These are phyloP conservation scores for Calvatia gigantea DNA, from an alignment of 768 basidiomycete species.

Conservation along the genomic window DNA sequence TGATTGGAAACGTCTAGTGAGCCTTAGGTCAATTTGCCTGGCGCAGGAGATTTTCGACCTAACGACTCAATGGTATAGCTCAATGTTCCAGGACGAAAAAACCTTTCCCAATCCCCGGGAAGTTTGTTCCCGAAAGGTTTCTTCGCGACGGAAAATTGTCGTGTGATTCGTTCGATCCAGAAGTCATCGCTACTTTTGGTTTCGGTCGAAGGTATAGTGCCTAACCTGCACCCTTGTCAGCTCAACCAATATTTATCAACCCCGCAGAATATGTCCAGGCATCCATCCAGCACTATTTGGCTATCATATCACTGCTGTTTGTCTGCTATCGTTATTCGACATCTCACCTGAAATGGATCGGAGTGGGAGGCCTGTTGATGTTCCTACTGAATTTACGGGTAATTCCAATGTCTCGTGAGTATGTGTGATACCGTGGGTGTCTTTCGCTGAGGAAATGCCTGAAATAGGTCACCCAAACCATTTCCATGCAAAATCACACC, in stretches of 20 bases:
- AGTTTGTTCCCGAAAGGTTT: conserved; percentile 7
- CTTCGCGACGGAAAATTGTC: conserved; percentile 3
- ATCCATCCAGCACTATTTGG: conserved; percentile 11
- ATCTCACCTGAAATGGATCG: not conserved
- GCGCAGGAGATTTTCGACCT: not conserved
- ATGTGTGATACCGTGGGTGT: not conserved
- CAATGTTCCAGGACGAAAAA: conserved; percentile 4
- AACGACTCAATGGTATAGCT: not conserved
- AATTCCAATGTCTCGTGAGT: not conserved
- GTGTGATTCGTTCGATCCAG: not conserved
- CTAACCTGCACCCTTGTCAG: not conserved
- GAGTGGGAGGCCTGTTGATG: not conserved
- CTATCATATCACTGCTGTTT: conserved; percentile 12
- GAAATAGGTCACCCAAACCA: not conserved
- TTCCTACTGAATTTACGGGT: conserved; percentile 6
- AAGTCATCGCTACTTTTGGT: conserved; percentile 1
- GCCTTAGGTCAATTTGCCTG: not conserved
- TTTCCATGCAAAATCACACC: not conserved
- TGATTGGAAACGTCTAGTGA: conserved; percentile 21
- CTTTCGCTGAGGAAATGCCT: not conserved
- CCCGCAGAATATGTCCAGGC: conserved; percentile 16
- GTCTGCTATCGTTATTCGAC: conserved; percentile 12
- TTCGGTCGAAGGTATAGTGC: conserved; percentile 4
- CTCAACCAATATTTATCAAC: not conserved
- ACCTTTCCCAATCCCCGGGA: not conserved